phyloP scores from a whole-genome alignment of 345 rosid species.

The Brassica carinata region DNA sequence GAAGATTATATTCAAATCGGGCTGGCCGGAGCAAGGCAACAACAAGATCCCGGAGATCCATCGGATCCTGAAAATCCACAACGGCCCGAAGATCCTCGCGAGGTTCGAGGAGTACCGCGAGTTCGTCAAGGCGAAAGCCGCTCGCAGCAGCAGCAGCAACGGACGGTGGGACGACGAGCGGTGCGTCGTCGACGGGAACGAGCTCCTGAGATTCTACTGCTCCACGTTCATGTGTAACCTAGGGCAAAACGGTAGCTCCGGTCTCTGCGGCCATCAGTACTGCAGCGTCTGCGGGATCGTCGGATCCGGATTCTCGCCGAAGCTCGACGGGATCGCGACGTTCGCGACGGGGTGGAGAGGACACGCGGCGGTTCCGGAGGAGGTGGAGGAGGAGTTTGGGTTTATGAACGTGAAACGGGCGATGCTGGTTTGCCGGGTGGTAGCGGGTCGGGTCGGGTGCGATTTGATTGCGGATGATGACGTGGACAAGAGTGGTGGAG shows the following conservation, averaged over 20 bases:
- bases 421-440: constrained; percentile 78
- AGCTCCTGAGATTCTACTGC: constrained; percentile 83
- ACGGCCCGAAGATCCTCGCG: constrained; percentile 65
- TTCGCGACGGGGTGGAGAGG: constrained; percentile 81
- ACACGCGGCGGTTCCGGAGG: constrained; percentile 82
- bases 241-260: constrained; percentile 60
- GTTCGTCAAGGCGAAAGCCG: constrained; percentile 71
- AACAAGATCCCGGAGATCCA: constrained; percentile 51
- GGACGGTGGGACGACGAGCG: constrained; percentile 65
- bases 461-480: constrained; percentile 52
- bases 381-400: constrained; percentile 79
- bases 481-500: constrained; percentile 57
- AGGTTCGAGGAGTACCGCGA: constrained; percentile 94
- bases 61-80: constrained; percentile 84
- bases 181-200: constrained; percentile 97
- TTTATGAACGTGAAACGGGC: constrained; percentile 96
- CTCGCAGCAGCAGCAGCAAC: constrained; percentile 40
- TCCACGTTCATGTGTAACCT: constrained; percentile 84
- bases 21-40: constrained; percentile 57
- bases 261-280: constrained; percentile 68
- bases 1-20: constrained; percentile 79
- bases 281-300: constrained; percentile 87
- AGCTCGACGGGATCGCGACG: constrained; percentile 89
- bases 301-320: constrained; percentile 79
- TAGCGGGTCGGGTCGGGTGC: constrained; percentile 77